Evolutionary conservation across 805 yeast species (phyloP), one percentile per base, ranked within the genome.

Genomic region (Tetrapisispora nanseiensis): DNA sequence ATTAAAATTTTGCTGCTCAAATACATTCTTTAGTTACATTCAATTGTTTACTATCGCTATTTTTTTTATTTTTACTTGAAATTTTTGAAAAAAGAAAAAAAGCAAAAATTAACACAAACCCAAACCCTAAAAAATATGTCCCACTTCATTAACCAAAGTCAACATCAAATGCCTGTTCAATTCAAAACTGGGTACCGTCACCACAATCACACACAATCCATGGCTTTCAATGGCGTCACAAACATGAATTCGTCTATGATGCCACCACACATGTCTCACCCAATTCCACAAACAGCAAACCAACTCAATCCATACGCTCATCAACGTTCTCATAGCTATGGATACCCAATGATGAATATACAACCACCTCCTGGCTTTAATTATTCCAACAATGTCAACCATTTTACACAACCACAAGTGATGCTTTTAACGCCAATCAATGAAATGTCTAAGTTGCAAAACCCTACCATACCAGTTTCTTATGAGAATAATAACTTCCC

Each of bases 351-450:
- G 18, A 24, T 39, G 26, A 27, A 31, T 40, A 33, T 49, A 13
- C 39, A 48, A 26, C 56, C 56, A 19, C 58, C 56, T 19, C 56
- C 56, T 12, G 55, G 56, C 27, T 32, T 52, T 42, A 31, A 48
- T 4, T 47, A 45, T 36, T 33, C 31, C 18, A 37, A 37, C 24
- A 42, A 40, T 30, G 34, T 20, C 13, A n/a, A 7, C 18, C 38
- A 35, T 18, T 35, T 23, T 24, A 35, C 21, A 35, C 38, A 35
- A 18, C 30, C 38, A 10, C 38, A 35, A 35, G 26, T 24, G 38
- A 35, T 35, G 38, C 18, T 35, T 24, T 11, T 35, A 11, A 35
- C 38, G 3, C 38, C 38, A 35, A 30, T 35, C 16, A 30, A 35
- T 24, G 38, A 35, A 6, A 23, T 12, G n/a, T 13, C 36, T n/a